Conservation (phyloP, 257 asterid species). For the Nicotiana sylvestris region DNA sequence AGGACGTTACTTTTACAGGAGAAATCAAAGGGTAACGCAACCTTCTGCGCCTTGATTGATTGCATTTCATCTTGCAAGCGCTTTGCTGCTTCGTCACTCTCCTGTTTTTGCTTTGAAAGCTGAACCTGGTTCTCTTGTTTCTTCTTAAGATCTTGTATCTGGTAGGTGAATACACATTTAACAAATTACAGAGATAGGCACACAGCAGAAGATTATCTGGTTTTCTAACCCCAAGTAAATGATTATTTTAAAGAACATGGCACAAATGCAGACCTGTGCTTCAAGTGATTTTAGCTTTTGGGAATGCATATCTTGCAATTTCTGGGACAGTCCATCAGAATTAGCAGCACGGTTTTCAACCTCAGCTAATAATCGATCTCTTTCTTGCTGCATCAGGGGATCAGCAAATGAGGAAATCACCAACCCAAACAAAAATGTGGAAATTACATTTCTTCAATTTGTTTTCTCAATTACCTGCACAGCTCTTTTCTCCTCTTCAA, state of each 20-base stretch:
- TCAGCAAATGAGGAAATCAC: background rate
- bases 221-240: conserved; percentile 50
- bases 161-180: conserved; percentile 9
- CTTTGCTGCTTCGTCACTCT: too few species aligned
- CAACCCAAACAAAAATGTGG: background rate
- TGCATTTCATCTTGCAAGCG: conserved; percentile 70
- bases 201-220: conserved; percentile 42
- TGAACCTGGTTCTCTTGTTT: conserved; percentile 94
- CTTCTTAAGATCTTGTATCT: conserved; percentile 98
- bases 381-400: conserved; percentile 54
- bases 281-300: conserved; percentile 52
- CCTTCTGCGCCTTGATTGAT: conserved; percentile 95
- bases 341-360: conserved; percentile 88
- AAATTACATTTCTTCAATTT: background rate
- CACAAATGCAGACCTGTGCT: conserved; percentile 76
- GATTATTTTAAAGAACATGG: conserved; percentile 4
- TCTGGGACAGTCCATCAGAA: conserved; percentile 82
- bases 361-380: conserved; percentile 82
- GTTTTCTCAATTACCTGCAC: conserved; percentile 58
- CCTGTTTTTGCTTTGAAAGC: conserved; percentile 2
- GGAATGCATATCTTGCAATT: conserved; percentile 75
- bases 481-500: conserved; percentile 84
- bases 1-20: background rate
- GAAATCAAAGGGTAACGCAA: conserved; percentile 17
- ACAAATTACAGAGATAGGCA: background rate